phyloP scores from a whole-genome alignment of 2,329 filamentous ascomycete species.

The Ophiostoma australiae region DNA sequence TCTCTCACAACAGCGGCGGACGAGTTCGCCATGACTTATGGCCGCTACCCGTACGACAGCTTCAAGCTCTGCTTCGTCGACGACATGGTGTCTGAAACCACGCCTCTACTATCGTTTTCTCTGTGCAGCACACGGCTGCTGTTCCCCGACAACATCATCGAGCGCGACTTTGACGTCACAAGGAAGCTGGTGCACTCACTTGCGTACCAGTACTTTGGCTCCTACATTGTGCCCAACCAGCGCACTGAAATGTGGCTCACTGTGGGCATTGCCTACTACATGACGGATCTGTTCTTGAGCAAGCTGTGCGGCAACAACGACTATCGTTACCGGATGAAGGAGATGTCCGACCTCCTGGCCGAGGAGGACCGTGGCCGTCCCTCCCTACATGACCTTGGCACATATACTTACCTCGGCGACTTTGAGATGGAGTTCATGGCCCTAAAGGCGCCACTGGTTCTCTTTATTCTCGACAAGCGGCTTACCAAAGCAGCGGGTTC shows the following conservation, averaged over 20 bases:
- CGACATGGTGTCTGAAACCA: constrained; percentile 70
- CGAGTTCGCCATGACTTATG: constrained; percentile 81
- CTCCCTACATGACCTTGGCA: constrained; percentile 74
- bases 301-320: constrained; percentile 91
- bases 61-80: constrained; percentile 95
- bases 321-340: constrained; percentile 84
- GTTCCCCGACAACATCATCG: constrained; percentile 78
- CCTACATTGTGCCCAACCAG: constrained; percentile 82
- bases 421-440: constrained; percentile 88
- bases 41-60: constrained; percentile 83
- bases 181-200: constrained; percentile 76
- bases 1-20: constrained; percentile 85
- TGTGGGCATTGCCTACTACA: constrained; percentile 85
- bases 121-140: constrained; percentile 83
- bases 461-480: constrained; percentile 90
- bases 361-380: constrained; percentile 77
- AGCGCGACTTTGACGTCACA: constrained; percentile 76
- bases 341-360: constrained; percentile 73
- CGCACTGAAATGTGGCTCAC: constrained; percentile 82
- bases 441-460: constrained; percentile 81
- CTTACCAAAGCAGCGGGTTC: constrained; percentile 84
- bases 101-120: constrained; percentile 75
- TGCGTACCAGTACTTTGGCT: constrained; percentile 88
- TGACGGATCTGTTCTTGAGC: constrained; percentile 90
- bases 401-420: constrained; percentile 69